Conservation (phyloP, 202 grass and related monocot genomes). For the Musa balbisiana region DNA sequence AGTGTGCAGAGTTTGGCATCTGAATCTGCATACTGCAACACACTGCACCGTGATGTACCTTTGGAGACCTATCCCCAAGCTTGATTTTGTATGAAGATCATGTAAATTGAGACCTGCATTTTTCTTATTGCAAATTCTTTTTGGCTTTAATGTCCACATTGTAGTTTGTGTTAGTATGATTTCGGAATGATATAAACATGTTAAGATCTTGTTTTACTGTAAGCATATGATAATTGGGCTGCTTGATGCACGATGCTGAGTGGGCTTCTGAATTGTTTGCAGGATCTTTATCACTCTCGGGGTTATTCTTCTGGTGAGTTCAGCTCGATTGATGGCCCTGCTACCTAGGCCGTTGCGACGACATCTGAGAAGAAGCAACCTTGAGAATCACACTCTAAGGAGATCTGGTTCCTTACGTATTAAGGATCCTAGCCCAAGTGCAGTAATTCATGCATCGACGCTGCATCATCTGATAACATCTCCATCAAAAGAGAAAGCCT, state of each 20-base stretch:
- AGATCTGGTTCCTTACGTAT: constrained; percentile 45
- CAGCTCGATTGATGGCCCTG: constrained; percentile 60
- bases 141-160: not conserved
- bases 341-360: constrained; percentile 56
- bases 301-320: constrained; percentile 78
- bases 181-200: too few relatives aligned
- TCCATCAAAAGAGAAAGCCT: constrained; percentile 1
- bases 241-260: too few relatives aligned
- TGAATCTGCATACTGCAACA: too few relatives aligned
- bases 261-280: not conserved
- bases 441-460: constrained; percentile 71
- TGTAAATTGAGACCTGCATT: not conserved
- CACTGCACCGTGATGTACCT: not conserved
- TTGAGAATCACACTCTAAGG: constrained; percentile 61
- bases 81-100: not conserved
- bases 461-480: constrained; percentile 63
- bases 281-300: constrained; percentile 90
- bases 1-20: too few relatives aligned
- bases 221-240: too few relatives aligned
- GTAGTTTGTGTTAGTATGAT: not conserved
- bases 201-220: too few relatives aligned
- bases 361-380: constrained; percentile 50
- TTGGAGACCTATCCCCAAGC: not conserved
- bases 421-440: constrained; percentile 69
- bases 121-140: not conserved